Evolutionary conservation across 805 yeast genomes (phyloP).

Genomic region (Candida arabinofermentans): DNA sequence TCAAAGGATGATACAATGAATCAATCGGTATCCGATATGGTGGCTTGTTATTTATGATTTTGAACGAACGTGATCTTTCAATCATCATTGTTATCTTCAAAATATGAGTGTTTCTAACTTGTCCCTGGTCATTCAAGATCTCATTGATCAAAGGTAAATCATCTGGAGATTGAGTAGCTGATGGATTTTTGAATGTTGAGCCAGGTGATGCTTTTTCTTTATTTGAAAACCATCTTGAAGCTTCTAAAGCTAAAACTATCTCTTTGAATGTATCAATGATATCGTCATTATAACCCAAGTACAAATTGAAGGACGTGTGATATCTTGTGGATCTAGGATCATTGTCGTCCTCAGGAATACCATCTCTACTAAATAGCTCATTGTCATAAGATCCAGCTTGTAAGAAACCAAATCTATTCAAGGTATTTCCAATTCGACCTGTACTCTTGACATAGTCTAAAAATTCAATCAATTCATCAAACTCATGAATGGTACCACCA

Average conservation of each 20-base stretch:
- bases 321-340: not conserved
- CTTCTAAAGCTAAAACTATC: slow-evolving; percentile 28
- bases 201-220: not conserved
- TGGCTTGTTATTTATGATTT: slow-evolving; percentile 24
- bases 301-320: slow-evolving; percentile 24
- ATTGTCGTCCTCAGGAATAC: not conserved
- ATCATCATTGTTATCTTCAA: slow-evolving; percentile 22
- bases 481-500: slow-evolving; percentile 57
- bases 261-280: slow-evolving; percentile 31
- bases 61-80: slow-evolving; percentile 26
- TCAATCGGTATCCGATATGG: slow-evolving; percentile 28
- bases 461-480: slow-evolving; percentile 43
- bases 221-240: slow-evolving; percentile 16
- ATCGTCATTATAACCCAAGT: slow-evolving; percentile 34
- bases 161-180: not conserved
- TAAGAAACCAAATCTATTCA: slow-evolving; percentile 28
- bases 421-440: slow-evolving; percentile 19
- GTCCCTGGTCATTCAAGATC: slow-evolving; percentile 20
- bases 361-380: not conserved
- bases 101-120: slow-evolving; percentile 16
- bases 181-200: not conserved
- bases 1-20: slow-evolving; percentile 30
- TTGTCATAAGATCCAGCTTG: slow-evolving; percentile 22
- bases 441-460: slow-evolving; percentile 27
- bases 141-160: slow-evolving; percentile 10